Evolutionary conservation across 2,329 filamentous ascomycete genomes (phyloP).

Genomic region (Aspergillus sp.): DNA sequence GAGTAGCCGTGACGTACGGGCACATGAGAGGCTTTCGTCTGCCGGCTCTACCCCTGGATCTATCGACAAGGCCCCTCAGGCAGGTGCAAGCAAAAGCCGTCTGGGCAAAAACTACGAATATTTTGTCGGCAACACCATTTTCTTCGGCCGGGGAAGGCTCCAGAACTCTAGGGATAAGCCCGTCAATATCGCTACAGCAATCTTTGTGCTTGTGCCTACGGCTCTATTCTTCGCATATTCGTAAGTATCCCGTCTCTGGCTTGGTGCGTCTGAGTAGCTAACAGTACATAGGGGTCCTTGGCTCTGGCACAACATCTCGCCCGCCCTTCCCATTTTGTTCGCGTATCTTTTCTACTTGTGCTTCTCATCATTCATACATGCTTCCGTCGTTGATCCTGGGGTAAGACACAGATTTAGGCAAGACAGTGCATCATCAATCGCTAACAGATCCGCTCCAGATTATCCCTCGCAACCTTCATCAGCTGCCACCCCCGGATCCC

Average conservation of each 20-base stretch:
- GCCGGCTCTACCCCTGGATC: slow-evolving; percentile 73
- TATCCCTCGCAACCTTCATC: slow-evolving; percentile 86
- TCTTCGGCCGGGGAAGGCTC: slow-evolving; percentile 80
- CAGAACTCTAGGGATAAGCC: slow-evolving; percentile 87
- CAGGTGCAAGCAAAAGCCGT: slow-evolving; percentile 41
- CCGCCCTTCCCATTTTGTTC: slow-evolving; percentile 84
- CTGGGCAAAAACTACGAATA: slow-evolving; percentile 82
- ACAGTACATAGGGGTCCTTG: slow-evolving; percentile 63
- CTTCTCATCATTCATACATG: slow-evolving; percentile 90
- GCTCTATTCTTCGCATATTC: slow-evolving; percentile 84
- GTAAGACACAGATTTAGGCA: slow-evolving; percentile 58
- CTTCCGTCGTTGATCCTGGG: slow-evolving; percentile 87
- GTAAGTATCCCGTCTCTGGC: slow-evolving; percentile 29
- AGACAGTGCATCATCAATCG: not conserved
- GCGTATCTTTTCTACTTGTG: slow-evolving; percentile 90
- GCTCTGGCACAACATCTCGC: slow-evolving; percentile 82
- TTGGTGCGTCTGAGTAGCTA: slow-evolving; percentile 8
- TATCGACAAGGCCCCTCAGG: slow-evolving; percentile 47
- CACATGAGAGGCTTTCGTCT: slow-evolving; percentile 82
- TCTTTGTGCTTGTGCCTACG: slow-evolving; percentile 76
- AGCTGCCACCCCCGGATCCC: slow-evolving; percentile 73
- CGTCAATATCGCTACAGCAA: slow-evolving; percentile 82
- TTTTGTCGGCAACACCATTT: slow-evolving; percentile 89
- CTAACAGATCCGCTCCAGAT: slow-evolving; percentile 61
- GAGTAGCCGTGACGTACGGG: slow-evolving; percentile 61